phyloP scores from a whole-genome alignment of 352 stramenopile species.

The Globisporangium yorkense region DNA sequence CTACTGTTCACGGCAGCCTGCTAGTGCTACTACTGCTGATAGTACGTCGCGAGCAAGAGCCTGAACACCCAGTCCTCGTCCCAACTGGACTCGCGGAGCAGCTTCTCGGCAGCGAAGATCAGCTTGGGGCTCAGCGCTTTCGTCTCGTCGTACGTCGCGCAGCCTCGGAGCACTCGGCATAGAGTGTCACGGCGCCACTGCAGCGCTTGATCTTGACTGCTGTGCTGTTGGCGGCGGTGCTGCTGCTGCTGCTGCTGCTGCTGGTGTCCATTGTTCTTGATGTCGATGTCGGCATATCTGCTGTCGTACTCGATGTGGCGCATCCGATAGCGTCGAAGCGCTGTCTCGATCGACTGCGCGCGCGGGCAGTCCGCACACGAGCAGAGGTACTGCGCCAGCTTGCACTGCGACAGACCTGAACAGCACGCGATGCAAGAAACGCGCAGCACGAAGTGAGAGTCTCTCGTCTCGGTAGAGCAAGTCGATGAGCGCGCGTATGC shows the following conservation, averaged over 20 bases:
- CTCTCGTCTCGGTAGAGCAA: too few relatives aligned
- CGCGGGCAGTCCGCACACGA: slow-evolving; percentile 57
- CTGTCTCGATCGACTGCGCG: slow-evolving; percentile 35
- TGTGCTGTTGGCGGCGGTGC: neutral
- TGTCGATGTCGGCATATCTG: neutral
- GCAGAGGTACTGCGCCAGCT: slow-evolving; percentile 37
- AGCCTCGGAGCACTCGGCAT: slow-evolving; percentile 50
- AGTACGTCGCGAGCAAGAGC: slow-evolving; percentile 24
- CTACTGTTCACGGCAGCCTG: neutral
- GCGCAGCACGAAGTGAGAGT: neutral
- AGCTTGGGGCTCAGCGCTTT: slow-evolving; percentile 32
- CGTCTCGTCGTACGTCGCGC: slow-evolving; percentile 69
- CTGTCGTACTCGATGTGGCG: slow-evolving; percentile 26
- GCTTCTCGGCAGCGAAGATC: slow-evolving; percentile 39
- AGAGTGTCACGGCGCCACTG: slow-evolving; percentile 15
- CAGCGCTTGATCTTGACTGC: neutral
- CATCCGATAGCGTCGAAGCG: slow-evolving; percentile 25
- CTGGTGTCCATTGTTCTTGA: neutral
- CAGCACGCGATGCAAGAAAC: neutral
- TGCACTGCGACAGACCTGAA: neutral
- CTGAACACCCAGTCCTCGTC: slow-evolving; percentile 59
- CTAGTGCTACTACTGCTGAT: neutral
- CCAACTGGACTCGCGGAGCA: slow-evolving; percentile 33
- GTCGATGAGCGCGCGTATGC: too few relatives aligned
- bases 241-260: neutral